Evolutionary conservation across 1,139 yeast species (phyloP).

Genomic region (Lodderomyces metapsilosis): DNA sequence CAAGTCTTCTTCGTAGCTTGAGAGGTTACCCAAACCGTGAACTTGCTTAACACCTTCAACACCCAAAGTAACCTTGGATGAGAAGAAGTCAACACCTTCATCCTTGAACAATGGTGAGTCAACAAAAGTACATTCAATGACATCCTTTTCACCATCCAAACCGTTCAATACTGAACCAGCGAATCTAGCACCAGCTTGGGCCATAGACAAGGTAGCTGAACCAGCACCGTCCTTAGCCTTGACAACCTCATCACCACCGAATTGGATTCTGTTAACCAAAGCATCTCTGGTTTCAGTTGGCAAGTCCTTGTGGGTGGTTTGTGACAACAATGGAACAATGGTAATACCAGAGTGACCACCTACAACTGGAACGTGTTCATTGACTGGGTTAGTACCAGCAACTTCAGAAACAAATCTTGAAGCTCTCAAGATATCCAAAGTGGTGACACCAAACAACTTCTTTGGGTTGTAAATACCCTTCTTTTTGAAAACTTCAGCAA

Average conservation of each 20-base stretch:
- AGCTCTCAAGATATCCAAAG: constrained; percentile 87
- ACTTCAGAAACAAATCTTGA: constrained; percentile 72
- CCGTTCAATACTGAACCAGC: constrained; percentile 62
- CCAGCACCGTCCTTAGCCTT: constrained; percentile 94
- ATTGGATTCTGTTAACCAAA: constrained; percentile 85
- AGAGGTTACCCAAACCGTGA: constrained; percentile 55
- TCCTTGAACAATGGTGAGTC: constrained; percentile 49
- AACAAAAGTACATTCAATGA: constrained; percentile 52
- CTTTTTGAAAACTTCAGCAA: constrained; percentile 79
- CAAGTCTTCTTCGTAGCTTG: constrained; percentile 57
- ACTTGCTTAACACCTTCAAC: constrained; percentile 56
- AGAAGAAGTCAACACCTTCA: constrained; percentile 57
- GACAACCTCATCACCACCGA: constrained; percentile 97
- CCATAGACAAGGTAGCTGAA: constrained; percentile 94
- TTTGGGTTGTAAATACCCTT: constrained; percentile 74
- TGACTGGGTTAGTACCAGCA: constrained; percentile 53
- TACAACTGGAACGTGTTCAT: constrained; percentile 75
- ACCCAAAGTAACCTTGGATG: constrained; percentile 63
- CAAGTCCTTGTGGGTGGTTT: constrained; percentile 51
- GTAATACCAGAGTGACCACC: constrained; percentile 98
- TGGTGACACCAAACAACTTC: constrained; percentile 88
- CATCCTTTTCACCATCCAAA: constrained; percentile 48
- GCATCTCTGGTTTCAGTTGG: constrained; percentile 59
- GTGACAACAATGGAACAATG: constrained; percentile 83
- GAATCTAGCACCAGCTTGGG: constrained; percentile 88